Evolutionary conservation across 371 early-diverging fungal genomes (phyloP).

Genomic region (Mucor circinelloides): DNA sequence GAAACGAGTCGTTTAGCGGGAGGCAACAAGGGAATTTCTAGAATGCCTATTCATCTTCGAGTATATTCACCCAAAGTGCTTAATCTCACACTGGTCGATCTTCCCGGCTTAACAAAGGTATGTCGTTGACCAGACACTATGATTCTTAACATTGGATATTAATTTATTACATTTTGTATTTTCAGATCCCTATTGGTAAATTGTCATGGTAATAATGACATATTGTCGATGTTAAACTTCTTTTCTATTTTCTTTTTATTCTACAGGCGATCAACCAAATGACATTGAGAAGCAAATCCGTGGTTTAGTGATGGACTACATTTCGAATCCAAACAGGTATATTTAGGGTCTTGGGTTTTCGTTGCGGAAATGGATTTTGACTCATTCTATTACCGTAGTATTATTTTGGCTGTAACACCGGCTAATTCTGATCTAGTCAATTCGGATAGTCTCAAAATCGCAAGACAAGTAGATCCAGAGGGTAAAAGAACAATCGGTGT

Average conservation of each 20-base stretch:
- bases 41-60: conserved; percentile 88
- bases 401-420: conserved; percentile 94
- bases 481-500: conserved; percentile 91
- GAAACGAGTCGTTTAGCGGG: conserved; percentile 90
- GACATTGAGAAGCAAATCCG: conserved; percentile 91
- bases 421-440: conserved; percentile 93
- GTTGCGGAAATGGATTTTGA: neutral
- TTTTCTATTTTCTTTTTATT: neutral
- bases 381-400: conserved; percentile 44
- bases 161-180: neutral
- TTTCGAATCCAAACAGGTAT: conserved; percentile 84
- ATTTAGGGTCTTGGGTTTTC: neutral
- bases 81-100: conserved; percentile 90
- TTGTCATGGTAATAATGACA: neutral
- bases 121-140: neutral
- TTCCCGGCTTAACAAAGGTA: conserved; percentile 94
- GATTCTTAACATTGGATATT: neutral
- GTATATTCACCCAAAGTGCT: conserved; percentile 86
- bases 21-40: conserved; percentile 85
- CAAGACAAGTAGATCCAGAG: conserved; percentile 90
- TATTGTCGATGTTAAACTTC: neutral
- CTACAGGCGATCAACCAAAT: conserved; percentile 80
- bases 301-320: conserved; percentile 82
- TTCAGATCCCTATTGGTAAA: conserved; percentile 53
- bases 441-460: conserved; percentile 92